Evolutionary conservation across 129 eudicot species (phyloP).

Genomic region (Lactuca sativa): DNA sequence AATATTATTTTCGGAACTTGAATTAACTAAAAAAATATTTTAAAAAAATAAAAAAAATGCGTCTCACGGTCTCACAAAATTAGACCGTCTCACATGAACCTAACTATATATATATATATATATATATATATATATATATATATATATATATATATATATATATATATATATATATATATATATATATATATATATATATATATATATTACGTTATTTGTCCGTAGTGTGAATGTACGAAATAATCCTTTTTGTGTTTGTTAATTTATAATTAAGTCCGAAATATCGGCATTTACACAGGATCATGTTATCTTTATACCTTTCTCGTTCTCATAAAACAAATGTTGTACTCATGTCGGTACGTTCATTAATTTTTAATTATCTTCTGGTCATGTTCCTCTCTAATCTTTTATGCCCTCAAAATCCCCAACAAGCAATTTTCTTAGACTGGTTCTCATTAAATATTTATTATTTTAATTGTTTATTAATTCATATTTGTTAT

Average conservation of each 20-base stretch:
- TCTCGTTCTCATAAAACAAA: conserved; percentile 12
- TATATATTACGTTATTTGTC: not conserved
- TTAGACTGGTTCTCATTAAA: not conserved
- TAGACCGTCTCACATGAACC: too few species aligned
- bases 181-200: too few species aligned
- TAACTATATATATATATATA: too few species aligned
- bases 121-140: too few species aligned
- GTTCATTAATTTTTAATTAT: conserved; percentile 11
- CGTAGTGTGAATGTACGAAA: not conserved
- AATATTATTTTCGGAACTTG: too few species aligned
- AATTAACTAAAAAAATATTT: too few species aligned
- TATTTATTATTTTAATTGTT: not conserved
- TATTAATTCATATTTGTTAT: not conserved
- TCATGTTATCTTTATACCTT: conserved; percentile 29
- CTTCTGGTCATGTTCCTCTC: conserved; percentile 20
- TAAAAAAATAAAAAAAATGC: too few species aligned
- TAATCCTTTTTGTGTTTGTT: conserved; percentile 13
- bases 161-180: too few species aligned
- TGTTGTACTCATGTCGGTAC: conserved; percentile 12
- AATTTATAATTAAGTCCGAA: conserved; percentile 17
- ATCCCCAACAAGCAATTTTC: conserved; percentile 22
- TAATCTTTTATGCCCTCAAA: conserved; percentile 13
- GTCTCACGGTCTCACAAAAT: too few species aligned
- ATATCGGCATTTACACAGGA: conserved; percentile 28
- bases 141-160: too few species aligned